phyloP scores from a whole-genome alignment of 169 alveolate species.

The Cardiosporidium cionae region DNA sequence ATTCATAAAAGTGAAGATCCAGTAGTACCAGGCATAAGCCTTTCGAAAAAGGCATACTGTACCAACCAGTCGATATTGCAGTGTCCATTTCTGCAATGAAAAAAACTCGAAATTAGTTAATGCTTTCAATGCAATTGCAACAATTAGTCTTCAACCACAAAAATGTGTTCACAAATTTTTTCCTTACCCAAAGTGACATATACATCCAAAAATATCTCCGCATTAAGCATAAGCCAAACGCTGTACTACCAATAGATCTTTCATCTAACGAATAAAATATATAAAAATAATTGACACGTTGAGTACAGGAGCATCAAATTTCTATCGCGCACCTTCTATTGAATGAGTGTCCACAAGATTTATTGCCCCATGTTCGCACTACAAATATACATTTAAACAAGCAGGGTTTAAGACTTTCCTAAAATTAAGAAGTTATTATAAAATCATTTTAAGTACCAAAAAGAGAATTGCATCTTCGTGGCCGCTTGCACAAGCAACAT shows the following conservation, averaged over 20 bases:
- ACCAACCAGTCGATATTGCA: slow-evolving; percentile 46
- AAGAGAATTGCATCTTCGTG: neutral
- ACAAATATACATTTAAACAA: slow-evolving; percentile 25
- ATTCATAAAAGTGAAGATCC: slow-evolving; percentile 50
- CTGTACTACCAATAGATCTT: neutral
- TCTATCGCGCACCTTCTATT: neutral
- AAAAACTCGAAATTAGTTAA: too few species aligned
- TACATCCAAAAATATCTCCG: neutral
- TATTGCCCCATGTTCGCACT: slow-evolving; percentile 31
- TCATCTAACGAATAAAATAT: too few species aligned
- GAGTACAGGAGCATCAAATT: too few species aligned
- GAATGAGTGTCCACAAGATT: slow-evolving; percentile 17
- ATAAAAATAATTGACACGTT: too few species aligned
- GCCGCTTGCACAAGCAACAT: slow-evolving; percentile 34
- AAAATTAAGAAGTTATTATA: neutral
- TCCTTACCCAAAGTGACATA: neutral
- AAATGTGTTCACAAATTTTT: neutral
- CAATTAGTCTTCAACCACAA: neutral
- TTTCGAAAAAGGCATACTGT: slow-evolving; percentile 37
- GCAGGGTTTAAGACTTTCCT: slow-evolving; percentile 6
- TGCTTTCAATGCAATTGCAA: too few species aligned
- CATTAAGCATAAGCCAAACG: neutral
- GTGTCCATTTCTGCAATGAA: slow-evolving; percentile 18
- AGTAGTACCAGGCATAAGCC: slow-evolving; percentile 51
- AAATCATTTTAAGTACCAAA: too few species aligned